Base-by-base conservation (phyloP, 225 moss, liverwort and hornwort genomes). In the Straminergon stramineum region DNA sequence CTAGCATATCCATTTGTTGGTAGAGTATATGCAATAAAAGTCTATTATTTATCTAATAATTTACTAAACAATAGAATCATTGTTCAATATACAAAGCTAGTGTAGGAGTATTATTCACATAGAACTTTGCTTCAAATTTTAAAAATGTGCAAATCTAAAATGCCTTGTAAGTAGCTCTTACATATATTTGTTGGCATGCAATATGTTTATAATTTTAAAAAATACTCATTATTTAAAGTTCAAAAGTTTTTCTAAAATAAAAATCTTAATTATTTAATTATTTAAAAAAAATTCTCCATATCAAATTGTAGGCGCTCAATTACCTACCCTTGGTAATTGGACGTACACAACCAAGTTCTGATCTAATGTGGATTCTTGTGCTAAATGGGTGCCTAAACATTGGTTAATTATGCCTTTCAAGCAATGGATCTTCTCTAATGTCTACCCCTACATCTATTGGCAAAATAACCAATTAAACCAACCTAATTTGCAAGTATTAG, bases 1-100 rank as follows among this genome's bases (percentile, higher is more conserved):
- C 1, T 1, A 1, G 12, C 12, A 75, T 18, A 48, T 75, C 1
- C 0, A 0, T 75, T 32, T 32, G 12, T 19, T 13, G 2, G 5
- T 21, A 34, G 32, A 32, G 21, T 3, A 76, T 20, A 76, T 32
- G 32, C 13, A 76, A 34, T 52, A 52, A 51, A 51, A 32, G 2
- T 32, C 0, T 51, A 0, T 51, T 51, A 19, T 11, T 51, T 31
- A 10, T 48, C 30, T 28, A 28, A 74, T 74, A 6, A 18, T 48
- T 3, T 41, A 48, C 2, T 48, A 5, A 26, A 48, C 2, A 31
- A 18, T 48, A 74, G 1, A 45, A 30, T 74, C 45, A 17, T 10
- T 45, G 17, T 10, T 30, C 10, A 45, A 28, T 6, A 18, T 31
- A 31, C 18, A 7, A 48, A 75, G 7, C 48, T 45, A 30, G 17